These are phyloP conservation scores for Botryotinia globosa DNA, from an alignment of 2,329 filamentous ascomycete species.

Conservation along the genomic window DNA sequence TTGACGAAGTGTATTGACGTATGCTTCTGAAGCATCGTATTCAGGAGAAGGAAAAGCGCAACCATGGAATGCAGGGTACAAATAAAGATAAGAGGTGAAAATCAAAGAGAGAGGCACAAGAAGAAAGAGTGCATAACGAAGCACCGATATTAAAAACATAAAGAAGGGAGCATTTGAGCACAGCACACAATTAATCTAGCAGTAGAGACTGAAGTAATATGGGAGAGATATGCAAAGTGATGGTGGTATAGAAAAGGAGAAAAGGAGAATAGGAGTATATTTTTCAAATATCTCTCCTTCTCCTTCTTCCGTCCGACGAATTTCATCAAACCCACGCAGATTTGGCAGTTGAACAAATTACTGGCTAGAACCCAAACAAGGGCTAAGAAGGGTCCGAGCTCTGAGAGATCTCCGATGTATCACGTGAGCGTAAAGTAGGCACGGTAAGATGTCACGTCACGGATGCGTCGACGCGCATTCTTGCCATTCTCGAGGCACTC, in stretches of 20 bases:
- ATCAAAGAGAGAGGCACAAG: constrained; percentile 65
- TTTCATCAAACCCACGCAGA: background rate
- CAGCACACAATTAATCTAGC: background rate
- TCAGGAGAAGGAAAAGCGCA: constrained; percentile 69
- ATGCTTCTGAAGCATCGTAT: constrained; percentile 30
- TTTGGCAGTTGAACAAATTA: background rate
- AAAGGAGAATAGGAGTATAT: background rate
- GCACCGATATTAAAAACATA: constrained; percentile 38
- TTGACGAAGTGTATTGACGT: constrained; percentile 32
- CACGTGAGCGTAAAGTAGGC: background rate
- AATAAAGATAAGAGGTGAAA: constrained; percentile 76
- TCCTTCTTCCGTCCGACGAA: background rate
- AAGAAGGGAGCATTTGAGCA: constrained; percentile 32
- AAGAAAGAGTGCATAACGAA: constrained; percentile 43
- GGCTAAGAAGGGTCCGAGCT: background rate
- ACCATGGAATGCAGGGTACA: constrained; percentile 76
- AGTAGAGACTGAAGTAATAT: background rate
- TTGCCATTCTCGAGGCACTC: background rate
- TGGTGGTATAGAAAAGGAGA: background rate
- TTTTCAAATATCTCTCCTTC: background rate
- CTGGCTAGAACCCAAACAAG: background rate
- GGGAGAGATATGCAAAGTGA: background rate
- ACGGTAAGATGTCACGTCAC: background rate
- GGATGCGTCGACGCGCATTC: too few relatives aligned
- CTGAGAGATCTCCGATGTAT: rapidly evolving